Conservation (phyloP, 129 eudicot species). For the Flaveria sonorensis region DNA sequence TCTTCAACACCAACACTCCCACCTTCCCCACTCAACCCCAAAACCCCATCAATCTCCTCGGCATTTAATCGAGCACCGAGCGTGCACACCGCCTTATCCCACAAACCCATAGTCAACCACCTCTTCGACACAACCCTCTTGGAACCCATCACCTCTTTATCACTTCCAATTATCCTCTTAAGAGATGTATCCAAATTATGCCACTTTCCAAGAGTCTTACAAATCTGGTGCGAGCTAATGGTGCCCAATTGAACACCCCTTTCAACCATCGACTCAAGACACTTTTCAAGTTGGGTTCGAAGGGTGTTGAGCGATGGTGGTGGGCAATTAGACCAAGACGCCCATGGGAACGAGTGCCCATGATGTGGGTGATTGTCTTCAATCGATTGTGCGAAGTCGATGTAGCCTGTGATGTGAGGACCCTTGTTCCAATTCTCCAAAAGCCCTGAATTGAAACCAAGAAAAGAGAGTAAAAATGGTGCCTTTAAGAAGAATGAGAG, state of each 20-base stretch:
- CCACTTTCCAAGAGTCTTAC: constrained; percentile 65
- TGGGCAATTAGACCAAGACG: constrained; percentile 66
- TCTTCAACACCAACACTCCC: constrained; percentile 52
- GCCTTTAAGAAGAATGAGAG: not conserved
- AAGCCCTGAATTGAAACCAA: constrained; percentile 52
- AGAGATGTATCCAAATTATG: constrained; percentile 61
- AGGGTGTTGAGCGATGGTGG: constrained; percentile 54
- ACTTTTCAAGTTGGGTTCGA: constrained; percentile 51
- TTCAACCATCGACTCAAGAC: constrained; percentile 66
- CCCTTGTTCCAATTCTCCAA: constrained; percentile 78
- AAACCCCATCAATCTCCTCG: constrained; percentile 43
- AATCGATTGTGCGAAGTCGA: constrained; percentile 73
- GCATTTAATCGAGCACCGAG: constrained; percentile 56
- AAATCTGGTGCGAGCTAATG: constrained; percentile 69
- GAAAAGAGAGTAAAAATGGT: not conserved
- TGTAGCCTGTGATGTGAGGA: constrained; percentile 77
- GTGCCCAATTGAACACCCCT: constrained; percentile 62
- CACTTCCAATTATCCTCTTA: constrained; percentile 29
- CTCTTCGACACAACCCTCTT: constrained; percentile 29
- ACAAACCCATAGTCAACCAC: constrained; percentile 41
- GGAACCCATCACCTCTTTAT: not conserved
- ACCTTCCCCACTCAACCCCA: constrained; percentile 40
- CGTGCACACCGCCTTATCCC: constrained; percentile 74
- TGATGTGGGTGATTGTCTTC: constrained; percentile 64
- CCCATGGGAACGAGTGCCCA: constrained; percentile 79